Base-by-base conservation (phyloP, 805 yeast genomes). In the Priceomyces haplophilus region DNA sequence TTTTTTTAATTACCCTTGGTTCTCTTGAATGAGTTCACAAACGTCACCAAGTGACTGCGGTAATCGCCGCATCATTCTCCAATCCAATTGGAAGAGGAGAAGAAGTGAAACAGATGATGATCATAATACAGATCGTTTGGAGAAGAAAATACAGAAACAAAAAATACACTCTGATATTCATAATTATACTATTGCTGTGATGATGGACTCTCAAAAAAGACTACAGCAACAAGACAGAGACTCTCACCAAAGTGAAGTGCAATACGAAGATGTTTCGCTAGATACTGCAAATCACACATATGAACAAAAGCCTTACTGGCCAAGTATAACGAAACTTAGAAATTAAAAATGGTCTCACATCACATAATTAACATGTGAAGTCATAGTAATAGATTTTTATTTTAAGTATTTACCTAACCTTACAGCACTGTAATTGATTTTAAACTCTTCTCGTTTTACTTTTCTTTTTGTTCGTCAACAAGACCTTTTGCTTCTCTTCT, bases 381-480 rank as follows among this genome's bases (percentile, higher is more conserved):
- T n/a, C n/a, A n/a, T n/a, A n/a, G n/a, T n/a, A n/a, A n/a, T n/a
- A n/a, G n/a, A n/a, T n/a, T n/a, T n/a, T n/a, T n/a, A n/a, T n/a
- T n/a, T n/a, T n/a, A n/a, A n/a, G n/a, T n/a, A 27, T 27, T 27
- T 27, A 27, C 8, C 15, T 12, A n/a, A 27, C 31, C 15, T 11
- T 11, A 27, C n/a, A 6, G 15, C n/a, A 27, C 11, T 4, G 11
- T 10, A 27, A 27, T 12, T 5, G n/a, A 11, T 27, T n/a, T 27
- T 10, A 27, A 12, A 15, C n/a, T 27, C 31, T 34, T 10, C n/a
- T 34, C 24, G 31, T 12, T 46, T 51, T 57, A 36, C 50, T 49
- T 55, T 62, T 66, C 61, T 77, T 70, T 72, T 78, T 80, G 72
- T 83, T 83, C 78, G 77, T 84, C 66, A 82, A 74, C 58, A 77